Evolutionary conservation across 2,329 filamentous ascomycete species (phyloP), one percentile per base, ranked within the genome.

Genomic region (Colletotrichum sp.): DNA sequence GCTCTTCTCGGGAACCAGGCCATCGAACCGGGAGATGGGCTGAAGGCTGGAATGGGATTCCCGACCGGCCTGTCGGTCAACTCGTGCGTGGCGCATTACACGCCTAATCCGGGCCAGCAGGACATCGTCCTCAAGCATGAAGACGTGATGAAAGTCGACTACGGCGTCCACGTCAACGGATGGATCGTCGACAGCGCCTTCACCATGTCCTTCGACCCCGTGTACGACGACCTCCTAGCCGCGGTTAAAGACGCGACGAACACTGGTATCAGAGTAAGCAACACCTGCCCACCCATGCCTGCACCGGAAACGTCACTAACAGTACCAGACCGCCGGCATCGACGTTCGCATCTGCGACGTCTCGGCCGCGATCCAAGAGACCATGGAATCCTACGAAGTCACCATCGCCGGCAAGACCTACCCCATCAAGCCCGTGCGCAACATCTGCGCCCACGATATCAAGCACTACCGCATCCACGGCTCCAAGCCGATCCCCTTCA

Each of bases 331-430:
- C 5, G 96, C 96, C 8, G 96, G 96, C 80, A 98, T 98, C 81
- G 96, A 98, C 82, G 96, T 95, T 63, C 93, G 96, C 72, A 93
- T 98, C 80, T 93, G 94, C 78, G 95, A 98, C 81, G 94, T 98
- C 78, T 95, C 96, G 76, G 94, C 91, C 12, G 90, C 92, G 21
- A 96, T 98, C 80, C 96, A 98, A 85, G 95, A 98, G 85, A 92
- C 94, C 32, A 98, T 98, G 95, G 96, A 98, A 86, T 96, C 94
- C 84, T 97, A 96, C 85, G 95, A 98, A 86, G 91, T 96, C 67
- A 94, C 97, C 84, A 91, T 98, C 78, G 92, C 94, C 83, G 95
- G 95, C 77, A 92, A 91, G 55, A 95, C 92, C 15, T 92, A 95
- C 81, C 95, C 94, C 1, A 90, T 98, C 84, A 98, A 97, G 88